Base-by-base conservation (phyloP, 805 yeast genomes). In the Lipomyces mesembrius region DNA sequence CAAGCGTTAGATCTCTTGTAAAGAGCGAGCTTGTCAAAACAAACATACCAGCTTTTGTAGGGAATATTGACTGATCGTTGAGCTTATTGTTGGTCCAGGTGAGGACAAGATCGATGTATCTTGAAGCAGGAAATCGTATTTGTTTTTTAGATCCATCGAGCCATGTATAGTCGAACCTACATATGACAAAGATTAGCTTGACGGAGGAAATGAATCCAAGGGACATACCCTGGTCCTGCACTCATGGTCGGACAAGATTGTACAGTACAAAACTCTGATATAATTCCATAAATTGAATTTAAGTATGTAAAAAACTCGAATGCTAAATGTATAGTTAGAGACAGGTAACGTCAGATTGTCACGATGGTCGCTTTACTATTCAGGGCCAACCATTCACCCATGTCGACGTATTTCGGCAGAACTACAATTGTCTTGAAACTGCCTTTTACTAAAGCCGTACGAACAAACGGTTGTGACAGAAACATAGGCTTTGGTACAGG, bases 351-450 rank as follows among this genome's bases (percentile, higher is more conserved):
- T 32, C 34, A 37, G 2, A 32, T 12, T 56, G 46, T 27, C 17
- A 34, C 59, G 6, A 34, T n/a, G 34, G n/a, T 22, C 20, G 12
- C 57, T 67, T 11, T 39, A 71, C 74, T 72, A 77, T 92, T 95
- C 64, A 95, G 84, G 1, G 98, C 97, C 20, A 95, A 82, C 99
- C 99, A 95, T 77, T 95, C 99, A 63, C 92, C 91, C 67, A 86
- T 83, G 75, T 95, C 98, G 12, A 96, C 98, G 75, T 94, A 94
- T 75, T 91, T 92, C 22, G 99, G 99, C 27, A 92, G 81, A 75
- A 91, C 97, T 0, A 95, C 98, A 71, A 95, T 95, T 0, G 99
- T 93, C 75, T 91, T 92, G 81, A 92, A 95, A 0, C 97, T 90
- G 20, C 99, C 99, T 76, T 94, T 95, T 22, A 96, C 99, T 46